phyloP scores from a whole-genome alignment of 768 basidiomycete species.

The Boletus tylopilopsis region DNA sequence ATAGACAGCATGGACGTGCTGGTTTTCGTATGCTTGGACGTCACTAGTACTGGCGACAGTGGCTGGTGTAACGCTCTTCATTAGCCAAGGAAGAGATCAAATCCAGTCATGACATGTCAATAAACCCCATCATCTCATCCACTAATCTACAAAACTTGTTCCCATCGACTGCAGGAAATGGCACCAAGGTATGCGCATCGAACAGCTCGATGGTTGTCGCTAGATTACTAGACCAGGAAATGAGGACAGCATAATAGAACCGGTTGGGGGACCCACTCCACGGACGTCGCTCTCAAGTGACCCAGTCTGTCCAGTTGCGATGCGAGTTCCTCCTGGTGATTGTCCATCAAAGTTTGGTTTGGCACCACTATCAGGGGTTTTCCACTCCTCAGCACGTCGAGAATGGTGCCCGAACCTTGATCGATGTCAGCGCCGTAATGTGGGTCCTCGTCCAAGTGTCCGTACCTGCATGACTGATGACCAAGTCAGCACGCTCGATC shows the following conservation, averaged over 20 bases:
- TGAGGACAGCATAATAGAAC: conserved; percentile 5
- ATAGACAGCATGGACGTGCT: conserved; percentile 80
- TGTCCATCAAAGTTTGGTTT: conserved; percentile 83
- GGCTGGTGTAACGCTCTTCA: conserved; percentile 37
- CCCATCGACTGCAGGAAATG: conserved; percentile 69
- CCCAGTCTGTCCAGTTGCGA: conserved; percentile 54
- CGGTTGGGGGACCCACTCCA: conserved; percentile 45
- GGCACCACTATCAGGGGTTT: conserved; percentile 86
- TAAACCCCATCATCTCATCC: conserved; percentile 79
- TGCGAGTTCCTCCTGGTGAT: conserved; percentile 92
- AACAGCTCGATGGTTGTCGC: conserved; percentile 50
- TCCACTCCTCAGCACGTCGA: conserved; percentile 73
- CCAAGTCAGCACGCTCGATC: conserved; percentile 63
- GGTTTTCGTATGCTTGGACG: conserved; percentile 59
- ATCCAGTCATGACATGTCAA: conserved; percentile 22
- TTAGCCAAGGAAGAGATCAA: neutral
- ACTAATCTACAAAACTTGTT: conserved; percentile 62
- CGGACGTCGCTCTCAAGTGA: conserved; percentile 54
- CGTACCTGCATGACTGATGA: conserved; percentile 94
- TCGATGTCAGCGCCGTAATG: neutral
- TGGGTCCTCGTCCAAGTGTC: neutral
- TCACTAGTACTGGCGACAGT: conserved; percentile 46
- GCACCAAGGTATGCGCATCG: conserved; percentile 40
- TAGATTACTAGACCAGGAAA: conserved; percentile 42
- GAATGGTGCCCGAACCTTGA: conserved; percentile 89